Evolutionary conservation across 192 early-diverging fungal species (phyloP), one percentile per base, ranked within the genome.

Genomic region (Cetraspora pellucida): DNA sequence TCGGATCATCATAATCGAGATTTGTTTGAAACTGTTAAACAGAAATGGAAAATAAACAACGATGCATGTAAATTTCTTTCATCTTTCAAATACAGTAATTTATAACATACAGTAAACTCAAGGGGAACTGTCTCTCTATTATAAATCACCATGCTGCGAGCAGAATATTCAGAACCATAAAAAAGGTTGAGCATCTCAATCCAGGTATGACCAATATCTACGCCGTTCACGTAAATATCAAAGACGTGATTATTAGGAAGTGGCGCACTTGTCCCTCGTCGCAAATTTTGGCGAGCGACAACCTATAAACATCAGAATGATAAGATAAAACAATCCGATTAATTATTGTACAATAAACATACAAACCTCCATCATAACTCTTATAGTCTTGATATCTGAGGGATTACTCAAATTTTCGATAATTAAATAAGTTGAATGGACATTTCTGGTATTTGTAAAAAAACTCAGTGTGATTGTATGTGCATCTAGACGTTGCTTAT

Each of bases 351-450:
- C 37, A 37, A 37, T 37, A 37, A 37, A 37, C 7, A 37, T 1
- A 37, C 37, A 6, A 7, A 90, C 87, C 66, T 93, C 93, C 90
- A 92, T 90, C 10, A 80, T 83, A 3, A 93, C 82, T 8, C 91
- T 85, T 14, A 95, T 85, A 16, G 90, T 90, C 77, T 93, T 93
- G 4, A 87, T 91, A 69, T 95, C 92, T 8, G 81, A 78, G 5
- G 86, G 88, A 77, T 94, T 94, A 57, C 90, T 87, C 28, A 92
- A 65, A 77, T 95, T 95, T 69, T 92, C 87, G 23, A 95, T 78
- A 46, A 93, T 79, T 30, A 93, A 71, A 81, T 95, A 95, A 9
- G 92, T 90, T 8, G 87, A 87, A 69, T 85, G 93, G 1, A 89
- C 85, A 13, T 91, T 91, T 21, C 93, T 87, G 1, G 83, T 68